phyloP scores from a whole-genome alignment of 352 stramenopile species.

The Phytopythium boreale region DNA sequence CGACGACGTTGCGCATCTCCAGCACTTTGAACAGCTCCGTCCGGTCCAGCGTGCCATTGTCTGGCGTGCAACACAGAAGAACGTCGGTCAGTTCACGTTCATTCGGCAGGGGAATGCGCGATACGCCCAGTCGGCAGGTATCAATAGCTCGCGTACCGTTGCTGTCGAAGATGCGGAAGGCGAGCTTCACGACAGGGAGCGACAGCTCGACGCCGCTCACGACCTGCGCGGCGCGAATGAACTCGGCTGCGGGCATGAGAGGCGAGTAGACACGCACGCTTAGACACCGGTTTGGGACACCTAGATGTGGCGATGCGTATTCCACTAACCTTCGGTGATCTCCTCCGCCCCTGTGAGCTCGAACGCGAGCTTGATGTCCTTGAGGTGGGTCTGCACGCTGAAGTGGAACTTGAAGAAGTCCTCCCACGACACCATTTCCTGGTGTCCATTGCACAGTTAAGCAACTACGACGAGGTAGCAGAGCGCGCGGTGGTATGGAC shows the following conservation, averaged over 20 bases:
- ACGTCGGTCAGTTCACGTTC: background rate
- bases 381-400: conserved; percentile 63
- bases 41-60: conserved; percentile 63
- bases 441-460: background rate
- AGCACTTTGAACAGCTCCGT: conserved; percentile 67
- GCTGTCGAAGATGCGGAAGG: conserved; percentile 72
- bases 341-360: conserved; percentile 59
- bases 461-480: background rate
- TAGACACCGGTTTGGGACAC: too few species aligned
- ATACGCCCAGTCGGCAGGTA: too few species aligned
- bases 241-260: conserved; percentile 38
- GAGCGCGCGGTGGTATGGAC: background rate
- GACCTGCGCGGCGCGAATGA: conserved; percentile 61
- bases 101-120: too few species aligned
- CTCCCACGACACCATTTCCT: conserved; percentile 64
- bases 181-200: conserved; percentile 65
- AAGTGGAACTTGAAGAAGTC: conserved; percentile 79
- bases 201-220: conserved; percentile 66
- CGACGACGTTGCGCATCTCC: conserved; percentile 54
- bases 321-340: conserved; percentile 52
- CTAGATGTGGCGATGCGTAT: background rate
- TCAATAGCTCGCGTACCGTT: conserved; percentile 40
- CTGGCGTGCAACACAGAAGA: conserved; percentile 15
- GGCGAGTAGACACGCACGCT: too few species aligned
- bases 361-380: conserved; percentile 72